Evolutionary conservation across 2,329 filamentous ascomycete species (phyloP), one percentile per base, ranked within the genome.

Genomic region (Cladophialophora yegresii): DNA sequence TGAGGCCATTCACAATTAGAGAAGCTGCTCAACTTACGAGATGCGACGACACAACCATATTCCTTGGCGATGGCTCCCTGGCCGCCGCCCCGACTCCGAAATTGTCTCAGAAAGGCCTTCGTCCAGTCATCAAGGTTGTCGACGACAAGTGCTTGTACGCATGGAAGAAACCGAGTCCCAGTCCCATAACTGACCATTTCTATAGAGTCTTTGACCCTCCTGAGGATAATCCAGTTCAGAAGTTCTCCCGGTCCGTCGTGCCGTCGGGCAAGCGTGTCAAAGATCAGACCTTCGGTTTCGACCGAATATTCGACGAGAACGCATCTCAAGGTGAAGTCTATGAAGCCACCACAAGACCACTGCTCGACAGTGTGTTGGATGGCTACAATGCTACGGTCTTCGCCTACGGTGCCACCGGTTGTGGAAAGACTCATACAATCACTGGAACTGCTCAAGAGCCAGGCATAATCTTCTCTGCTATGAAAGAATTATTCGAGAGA

Each of bases 301-400:
- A 99, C 78, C 85, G 91, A 62, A 91, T 99, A 68, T 98, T 99
- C 77, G 95, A 99, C 82, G 93, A 98, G 65, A 96, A 93, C 75
- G 91, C 91, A 20, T 88, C 89, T 6, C 95, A 99, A 74, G 89
- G 86, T 64, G 95, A 99, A 74, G 91, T 99, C 0, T 99, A 98
- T 81, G 95, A 98, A 77, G 85, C 91, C 13, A 98, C 95, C 0
- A 96, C 93, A 1, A 90, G 89, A 76, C 86, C 82, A 62, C 85
- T 99, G n/a, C 85, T 99, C 66, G 93, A 98, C 76, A 97, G 89
- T 75, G 93, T 99, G 16, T 83, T 99, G 64, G 93, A 99, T 71
- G 95, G 95, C 70, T 99, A 97, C 83, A 99, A 99, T 81, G 95
- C 95, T 54, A 99, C 95, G 0, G 95, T 99, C 4, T 99, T 99